A percentile compares a stretch with the other conserved stretches of the same genome.
phyloP scores from a whole-genome alignment of 2,329 filamentous ascomycete genomes.

The Leptographium galeiforme region DNA sequence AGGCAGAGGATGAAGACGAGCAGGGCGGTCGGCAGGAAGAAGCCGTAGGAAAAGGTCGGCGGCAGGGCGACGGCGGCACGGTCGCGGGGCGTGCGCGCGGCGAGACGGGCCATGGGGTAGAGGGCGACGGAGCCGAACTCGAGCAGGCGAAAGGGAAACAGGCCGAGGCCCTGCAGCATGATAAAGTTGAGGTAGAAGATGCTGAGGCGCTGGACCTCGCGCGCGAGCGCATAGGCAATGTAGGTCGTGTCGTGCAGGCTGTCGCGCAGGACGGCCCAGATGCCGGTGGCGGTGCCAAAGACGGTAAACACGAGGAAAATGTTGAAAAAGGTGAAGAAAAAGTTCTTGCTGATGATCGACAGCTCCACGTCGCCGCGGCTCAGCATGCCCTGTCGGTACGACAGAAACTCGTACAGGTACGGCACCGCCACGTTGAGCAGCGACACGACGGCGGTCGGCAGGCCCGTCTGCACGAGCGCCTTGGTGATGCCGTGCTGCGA shows the following conservation, averaged over 20 bases:
- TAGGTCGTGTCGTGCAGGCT: slow-evolving; percentile 66
- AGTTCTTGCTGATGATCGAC: slow-evolving; percentile 94
- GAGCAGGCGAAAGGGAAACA: slow-evolving; percentile 83
- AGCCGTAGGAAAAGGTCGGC: slow-evolving; percentile 86
- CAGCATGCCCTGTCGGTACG: slow-evolving; percentile 85
- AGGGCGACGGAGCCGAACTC: slow-evolving; percentile 77
- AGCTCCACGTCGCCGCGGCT: slow-evolving; percentile 90
- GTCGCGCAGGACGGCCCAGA: slow-evolving; percentile 56
- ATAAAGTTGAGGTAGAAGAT: slow-evolving; percentile 91
- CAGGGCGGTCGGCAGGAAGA: slow-evolving; percentile 84
- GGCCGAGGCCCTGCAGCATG: slow-evolving; percentile 80
- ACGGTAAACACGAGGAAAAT: slow-evolving; percentile 92
- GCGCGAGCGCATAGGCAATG: slow-evolving; percentile 63
- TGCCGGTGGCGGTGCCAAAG: slow-evolving; percentile 67
- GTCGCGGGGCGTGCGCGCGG: slow-evolving; percentile 79
- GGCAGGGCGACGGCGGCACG: slow-evolving; percentile 69
- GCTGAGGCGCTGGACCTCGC: slow-evolving; percentile 59
- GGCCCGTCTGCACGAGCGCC: slow-evolving; percentile 71
- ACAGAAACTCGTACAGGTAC: slow-evolving; percentile 87
- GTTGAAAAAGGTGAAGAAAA: slow-evolving; percentile 99
- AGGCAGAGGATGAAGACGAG: slow-evolving; percentile 91
- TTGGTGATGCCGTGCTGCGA: slow-evolving; percentile 54
- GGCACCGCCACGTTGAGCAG: slow-evolving; percentile 81
- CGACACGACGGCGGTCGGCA: slow-evolving; percentile 76
- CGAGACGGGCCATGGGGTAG: slow-evolving; percentile 67